phyloP scores from a whole-genome alignment of 495 filamentous ascomycete genomes.

The Xanthoparmelia taractica region DNA sequence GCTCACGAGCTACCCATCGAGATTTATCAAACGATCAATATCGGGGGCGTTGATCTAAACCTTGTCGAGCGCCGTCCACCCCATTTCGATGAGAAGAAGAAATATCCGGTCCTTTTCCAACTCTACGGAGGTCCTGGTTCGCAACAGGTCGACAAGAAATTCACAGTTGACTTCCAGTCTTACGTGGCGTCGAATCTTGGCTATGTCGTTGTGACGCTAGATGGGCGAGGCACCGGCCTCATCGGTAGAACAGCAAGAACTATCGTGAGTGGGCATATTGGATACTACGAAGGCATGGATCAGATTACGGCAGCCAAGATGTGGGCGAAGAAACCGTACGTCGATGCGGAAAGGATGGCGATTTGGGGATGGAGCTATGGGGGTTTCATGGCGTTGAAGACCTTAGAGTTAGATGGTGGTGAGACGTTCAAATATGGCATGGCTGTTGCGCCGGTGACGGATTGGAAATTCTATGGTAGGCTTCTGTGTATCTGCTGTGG shows the following conservation, averaged over 20 bases:
- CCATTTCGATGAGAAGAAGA: slow-evolving; percentile 75
- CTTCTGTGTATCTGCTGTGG: not conserved
- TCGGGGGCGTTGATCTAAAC: slow-evolving; percentile 72
- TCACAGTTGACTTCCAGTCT: slow-evolving; percentile 80
- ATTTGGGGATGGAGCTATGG: slow-evolving; percentile 99
- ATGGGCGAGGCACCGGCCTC: slow-evolving; percentile 87
- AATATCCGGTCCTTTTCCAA: slow-evolving; percentile 90
- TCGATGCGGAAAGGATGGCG: slow-evolving; percentile 71
- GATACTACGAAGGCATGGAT: slow-evolving; percentile 76
- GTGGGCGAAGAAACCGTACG: slow-evolving; percentile 75
- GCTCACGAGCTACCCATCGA: slow-evolving; percentile 77
- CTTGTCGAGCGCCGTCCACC: slow-evolving; percentile 85
- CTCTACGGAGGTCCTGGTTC: slow-evolving; percentile 89
- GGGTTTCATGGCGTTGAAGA: slow-evolving; percentile 95
- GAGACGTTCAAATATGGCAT: slow-evolving; percentile 91
- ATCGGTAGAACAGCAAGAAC: slow-evolving; percentile 78
- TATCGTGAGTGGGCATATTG: slow-evolving; percentile 74
- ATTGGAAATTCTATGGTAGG: slow-evolving; percentile 83
- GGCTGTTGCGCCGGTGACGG: slow-evolving; percentile 95
- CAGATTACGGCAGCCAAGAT: slow-evolving; percentile 87
- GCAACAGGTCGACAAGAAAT: slow-evolving; percentile 74
- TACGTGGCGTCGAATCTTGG: slow-evolving; percentile 79
- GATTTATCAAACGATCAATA: slow-evolving; percentile 74
- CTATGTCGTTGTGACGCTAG: slow-evolving; percentile 94
- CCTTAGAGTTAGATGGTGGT: slow-evolving; percentile 82